Evolutionary conservation across 23 red algal species (phyloP).

Genomic region (Agarophyton chilense): DNA sequence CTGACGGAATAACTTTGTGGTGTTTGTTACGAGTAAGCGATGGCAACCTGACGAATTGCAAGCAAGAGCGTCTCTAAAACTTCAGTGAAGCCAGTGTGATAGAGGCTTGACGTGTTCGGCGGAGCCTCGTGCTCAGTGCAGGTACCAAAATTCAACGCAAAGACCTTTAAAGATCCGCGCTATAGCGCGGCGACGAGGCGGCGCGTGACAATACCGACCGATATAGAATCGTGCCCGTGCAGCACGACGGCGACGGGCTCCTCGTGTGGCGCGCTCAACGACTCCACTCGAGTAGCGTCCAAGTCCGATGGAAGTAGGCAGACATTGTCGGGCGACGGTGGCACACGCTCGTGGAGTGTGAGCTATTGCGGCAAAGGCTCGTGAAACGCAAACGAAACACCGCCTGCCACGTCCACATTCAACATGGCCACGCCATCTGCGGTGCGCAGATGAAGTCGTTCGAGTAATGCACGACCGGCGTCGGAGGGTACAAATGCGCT

Average conservation of each 20-base stretch:
- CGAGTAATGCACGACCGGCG: too few species aligned
- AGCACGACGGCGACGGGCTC: slow-evolving; percentile 74
- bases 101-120: slow-evolving; percentile 60
- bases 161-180: slow-evolving; percentile 53
- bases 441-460: slow-evolving; percentile 37
- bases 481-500: too few species aligned
- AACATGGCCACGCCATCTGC: slow-evolving; percentile 50
- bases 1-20: too few species aligned
- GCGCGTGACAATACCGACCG: too few species aligned
- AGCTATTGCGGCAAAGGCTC: background rate
- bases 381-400: background rate
- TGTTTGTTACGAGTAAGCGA: background rate
- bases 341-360: too few species aligned
- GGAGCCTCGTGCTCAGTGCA: slow-evolving; percentile 50
- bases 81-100: slow-evolving; percentile 89
- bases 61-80: too few species aligned
- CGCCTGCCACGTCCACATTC: slow-evolving; percentile 69
- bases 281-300: background rate
- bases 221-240: slow-evolving; percentile 84
- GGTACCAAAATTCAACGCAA: slow-evolving; percentile 81
- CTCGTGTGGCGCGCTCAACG: background rate
- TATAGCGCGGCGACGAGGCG: too few species aligned
- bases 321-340: background rate
- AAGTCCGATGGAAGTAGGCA: background rate
- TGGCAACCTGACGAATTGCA: slow-evolving; percentile 48